These are phyloP conservation scores for Chamaecrista fasciculata DNA, from an alignment of 306 rosid species.

Conservation along the genomic window DNA sequence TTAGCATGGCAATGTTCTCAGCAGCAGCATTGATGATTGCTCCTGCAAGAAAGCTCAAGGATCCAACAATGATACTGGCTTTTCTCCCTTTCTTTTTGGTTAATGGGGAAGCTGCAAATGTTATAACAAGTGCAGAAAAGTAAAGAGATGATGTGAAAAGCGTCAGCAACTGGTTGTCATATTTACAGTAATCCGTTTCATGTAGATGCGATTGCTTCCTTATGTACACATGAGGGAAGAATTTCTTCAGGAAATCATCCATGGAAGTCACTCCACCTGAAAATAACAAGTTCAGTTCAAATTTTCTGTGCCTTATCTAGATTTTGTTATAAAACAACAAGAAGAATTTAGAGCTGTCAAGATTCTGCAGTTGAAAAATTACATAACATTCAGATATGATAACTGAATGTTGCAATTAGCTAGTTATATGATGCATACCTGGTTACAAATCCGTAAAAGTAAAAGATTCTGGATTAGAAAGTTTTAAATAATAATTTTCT, in stretches of 20 bases:
- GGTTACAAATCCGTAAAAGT: not conserved
- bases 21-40: conserved; percentile 83
- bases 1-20: conserved; percentile 65
- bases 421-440: not conserved
- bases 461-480: not conserved
- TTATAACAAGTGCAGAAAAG: conserved; percentile 78
- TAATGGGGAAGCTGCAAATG: conserved; percentile 76
- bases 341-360: not conserved
- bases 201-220: conserved; percentile 65
- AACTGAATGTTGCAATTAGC: not conserved
- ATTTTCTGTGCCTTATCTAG: not conserved
- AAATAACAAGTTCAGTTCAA: conserved; percentile 5
- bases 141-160: conserved; percentile 93
- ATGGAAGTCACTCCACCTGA: conserved; percentile 99
- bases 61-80: conserved; percentile 86
- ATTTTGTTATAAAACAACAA: not conserved
- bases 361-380: not conserved
- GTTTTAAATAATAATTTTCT: not conserved
- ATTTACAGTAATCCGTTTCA: conserved; percentile 95
- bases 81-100: conserved; percentile 78
- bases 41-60: conserved; percentile 73
- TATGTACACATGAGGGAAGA: conserved; percentile 73
- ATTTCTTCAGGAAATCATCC: conserved; percentile 85
- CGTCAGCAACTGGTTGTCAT: conserved; percentile 82
- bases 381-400: not conserved